Conservation (phyloP, 345 rosid species). For the Isatis tinctoria region DNA sequence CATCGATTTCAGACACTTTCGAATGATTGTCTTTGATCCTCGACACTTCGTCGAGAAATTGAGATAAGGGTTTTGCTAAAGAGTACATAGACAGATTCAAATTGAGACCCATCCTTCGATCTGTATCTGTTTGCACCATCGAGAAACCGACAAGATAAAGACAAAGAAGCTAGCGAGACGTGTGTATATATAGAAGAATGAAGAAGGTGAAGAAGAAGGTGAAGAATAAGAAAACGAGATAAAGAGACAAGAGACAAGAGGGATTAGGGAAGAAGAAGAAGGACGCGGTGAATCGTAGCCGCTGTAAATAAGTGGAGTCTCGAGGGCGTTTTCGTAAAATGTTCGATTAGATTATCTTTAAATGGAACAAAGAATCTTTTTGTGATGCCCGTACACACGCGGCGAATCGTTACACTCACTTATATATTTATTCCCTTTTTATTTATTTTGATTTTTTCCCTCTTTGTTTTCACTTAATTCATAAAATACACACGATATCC, state of each 20-base stretch:
- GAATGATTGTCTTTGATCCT: constrained; percentile 32
- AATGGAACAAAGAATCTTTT: constrained; percentile 36
- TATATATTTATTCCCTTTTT: background rate
- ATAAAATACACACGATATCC: constrained; percentile 1
- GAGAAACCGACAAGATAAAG: constrained; percentile 27
- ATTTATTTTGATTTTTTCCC: background rate
- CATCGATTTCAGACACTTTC: constrained; percentile 44
- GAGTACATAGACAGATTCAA: constrained; percentile 53
- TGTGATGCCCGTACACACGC: constrained; percentile 38
- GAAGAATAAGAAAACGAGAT: constrained; percentile 5
- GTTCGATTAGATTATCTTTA: constrained; percentile 11
- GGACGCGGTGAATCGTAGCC: constrained; percentile 28
- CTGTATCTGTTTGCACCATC: constrained; percentile 31
- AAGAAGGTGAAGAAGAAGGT: constrained; percentile 19
- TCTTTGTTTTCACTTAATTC: background rate
- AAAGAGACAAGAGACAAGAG: background rate
- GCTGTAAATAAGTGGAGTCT: constrained; percentile 30
- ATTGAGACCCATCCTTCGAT: constrained; percentile 54
- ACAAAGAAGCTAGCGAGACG: constrained; percentile 17
- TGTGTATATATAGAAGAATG: constrained; percentile 25
- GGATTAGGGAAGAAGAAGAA: constrained; percentile 48
- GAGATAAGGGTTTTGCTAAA: constrained; percentile 45
- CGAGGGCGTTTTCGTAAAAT: constrained; percentile 15
- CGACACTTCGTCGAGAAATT: constrained; percentile 47
- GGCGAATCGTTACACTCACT: constrained; percentile 43